Conservation (phyloP, 2,329 filamentous ascomycete species). For the Paramyrothecium sp. region DNA sequence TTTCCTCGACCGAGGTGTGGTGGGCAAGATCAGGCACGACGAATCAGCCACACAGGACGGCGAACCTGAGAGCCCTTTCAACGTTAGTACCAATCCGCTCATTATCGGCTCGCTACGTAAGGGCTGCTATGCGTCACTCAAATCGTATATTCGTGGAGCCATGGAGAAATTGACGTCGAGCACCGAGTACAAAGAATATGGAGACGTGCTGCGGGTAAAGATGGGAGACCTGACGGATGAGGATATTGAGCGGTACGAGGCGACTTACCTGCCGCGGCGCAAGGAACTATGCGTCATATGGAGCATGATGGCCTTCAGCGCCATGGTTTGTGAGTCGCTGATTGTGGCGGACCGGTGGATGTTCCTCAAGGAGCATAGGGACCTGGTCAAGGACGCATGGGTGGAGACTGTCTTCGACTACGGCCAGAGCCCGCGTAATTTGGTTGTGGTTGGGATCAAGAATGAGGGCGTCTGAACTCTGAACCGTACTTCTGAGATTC, state of each 20-base stretch:
- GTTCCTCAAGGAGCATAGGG: conserved; percentile 75
- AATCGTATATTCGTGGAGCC: conserved; percentile 77
- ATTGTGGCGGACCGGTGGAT: conserved; percentile 90
- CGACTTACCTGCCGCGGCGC: conserved; percentile 61
- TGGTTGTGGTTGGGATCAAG: conserved; percentile 92
- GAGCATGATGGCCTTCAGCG: conserved; percentile 95
- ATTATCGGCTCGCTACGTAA: conserved; percentile 86
- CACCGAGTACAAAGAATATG: conserved; percentile 56
- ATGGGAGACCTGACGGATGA: conserved; percentile 71
- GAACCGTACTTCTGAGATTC: neutral
- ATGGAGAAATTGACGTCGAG: conserved; percentile 68
- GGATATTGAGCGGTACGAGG: conserved; percentile 71
- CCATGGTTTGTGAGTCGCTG: conserved; percentile 81
- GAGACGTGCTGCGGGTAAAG: conserved; percentile 60
- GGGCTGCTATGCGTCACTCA: conserved; percentile 72
- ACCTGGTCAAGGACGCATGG: conserved; percentile 74
- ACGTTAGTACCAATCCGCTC: conserved; percentile 70
- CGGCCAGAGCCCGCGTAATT: conserved; percentile 77
- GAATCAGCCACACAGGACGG: conserved; percentile 21
- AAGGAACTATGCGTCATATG: conserved; percentile 85
- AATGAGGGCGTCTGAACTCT: conserved; percentile 31
- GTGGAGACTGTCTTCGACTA: conserved; percentile 95
- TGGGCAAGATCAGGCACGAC: conserved; percentile 56
- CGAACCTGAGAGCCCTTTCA: conserved; percentile 38
- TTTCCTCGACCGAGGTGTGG: conserved; percentile 81